Conservation (phyloP, 306 rosid species). For the Lathyrus tuberosus region DNA sequence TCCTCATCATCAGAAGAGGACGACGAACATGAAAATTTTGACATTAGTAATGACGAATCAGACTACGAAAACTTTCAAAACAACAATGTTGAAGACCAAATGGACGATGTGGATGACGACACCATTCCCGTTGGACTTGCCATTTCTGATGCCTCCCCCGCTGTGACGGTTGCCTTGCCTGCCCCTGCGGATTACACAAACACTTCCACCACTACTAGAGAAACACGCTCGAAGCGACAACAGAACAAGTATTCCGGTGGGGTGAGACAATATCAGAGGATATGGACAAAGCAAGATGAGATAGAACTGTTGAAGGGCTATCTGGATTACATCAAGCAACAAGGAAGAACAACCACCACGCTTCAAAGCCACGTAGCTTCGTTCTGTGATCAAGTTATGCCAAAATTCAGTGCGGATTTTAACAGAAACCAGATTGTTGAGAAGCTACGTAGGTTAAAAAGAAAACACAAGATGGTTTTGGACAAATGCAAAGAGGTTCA, state of each 20-base stretch:
- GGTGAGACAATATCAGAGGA: conserved; percentile 48
- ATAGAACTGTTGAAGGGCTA: conserved; percentile 45
- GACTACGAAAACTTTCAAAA: conserved; percentile 38
- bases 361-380: conserved; percentile 49
- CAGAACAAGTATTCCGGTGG: background rate
- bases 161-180: conserved; percentile 44
- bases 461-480: conserved; percentile 62
- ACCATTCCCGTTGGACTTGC: conserved; percentile 38
- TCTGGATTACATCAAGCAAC: conserved; percentile 37
- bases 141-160: conserved; percentile 36
- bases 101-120: conserved; percentile 1
- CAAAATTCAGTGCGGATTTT: conserved; percentile 30
- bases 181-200: background rate
- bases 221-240: conserved; percentile 35
- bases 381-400: conserved; percentile 38
- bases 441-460: conserved; percentile 65
- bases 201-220: background rate
- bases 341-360: conserved; percentile 28
- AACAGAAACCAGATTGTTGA: conserved; percentile 45
- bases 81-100: conserved; percentile 20
- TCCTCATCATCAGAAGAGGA: conserved; percentile 38
- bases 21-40: conserved; percentile 19
- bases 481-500: conserved; percentile 54
- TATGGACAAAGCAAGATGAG: conserved; percentile 54
- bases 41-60: background rate